A percentile compares a stretch with the other conserved stretches of the same genome.
These are phyloP conservation scores for Penicillium canescens DNA, from an alignment of 495 filamentous ascomycete species.

Conservation along the genomic window DNA sequence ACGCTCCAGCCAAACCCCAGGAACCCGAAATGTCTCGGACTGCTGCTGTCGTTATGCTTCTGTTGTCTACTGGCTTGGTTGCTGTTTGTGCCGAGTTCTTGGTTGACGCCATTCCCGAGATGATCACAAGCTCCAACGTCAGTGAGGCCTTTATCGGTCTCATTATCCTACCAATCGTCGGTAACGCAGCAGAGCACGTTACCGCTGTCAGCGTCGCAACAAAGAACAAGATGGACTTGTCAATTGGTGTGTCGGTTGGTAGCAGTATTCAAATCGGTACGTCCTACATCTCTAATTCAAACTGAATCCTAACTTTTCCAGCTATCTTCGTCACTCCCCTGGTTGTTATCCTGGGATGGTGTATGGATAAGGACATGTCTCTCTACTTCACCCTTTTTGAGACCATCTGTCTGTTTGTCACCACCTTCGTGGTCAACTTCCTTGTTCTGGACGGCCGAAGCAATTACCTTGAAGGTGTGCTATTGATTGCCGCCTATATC, in stretches of 20 bases:
- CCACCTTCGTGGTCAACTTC: constrained; percentile 87
- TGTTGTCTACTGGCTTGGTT: constrained; percentile 76
- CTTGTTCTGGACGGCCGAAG: constrained; percentile 82
- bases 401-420: constrained; percentile 82
- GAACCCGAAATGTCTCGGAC: constrained; percentile 69
- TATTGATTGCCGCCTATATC: constrained; percentile 81
- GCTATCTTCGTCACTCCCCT: constrained; percentile 88
- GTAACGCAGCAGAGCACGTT: constrained; percentile 91
- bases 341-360: constrained; percentile 88
- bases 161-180: constrained; percentile 87
- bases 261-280: constrained; percentile 73
- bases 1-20: constrained; percentile 41
- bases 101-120: constrained; percentile 73
- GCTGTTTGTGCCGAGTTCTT: constrained; percentile 88
- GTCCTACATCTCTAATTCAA: not conserved
- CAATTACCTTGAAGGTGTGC: constrained; percentile 85
- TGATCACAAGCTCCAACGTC: constrained; percentile 63
- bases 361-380: constrained; percentile 77
- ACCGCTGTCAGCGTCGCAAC: constrained; percentile 84
- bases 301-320: constrained; percentile 27
- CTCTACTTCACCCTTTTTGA: constrained; percentile 93
- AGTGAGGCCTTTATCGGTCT: constrained; percentile 83
- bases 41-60: constrained; percentile 69
- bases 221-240: constrained; percentile 97
- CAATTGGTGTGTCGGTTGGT: constrained; percentile 87